These are phyloP conservation scores for Saturnispora serradocipensis DNA, from an alignment of 805 yeast genomes.

Conservation along the genomic window DNA sequence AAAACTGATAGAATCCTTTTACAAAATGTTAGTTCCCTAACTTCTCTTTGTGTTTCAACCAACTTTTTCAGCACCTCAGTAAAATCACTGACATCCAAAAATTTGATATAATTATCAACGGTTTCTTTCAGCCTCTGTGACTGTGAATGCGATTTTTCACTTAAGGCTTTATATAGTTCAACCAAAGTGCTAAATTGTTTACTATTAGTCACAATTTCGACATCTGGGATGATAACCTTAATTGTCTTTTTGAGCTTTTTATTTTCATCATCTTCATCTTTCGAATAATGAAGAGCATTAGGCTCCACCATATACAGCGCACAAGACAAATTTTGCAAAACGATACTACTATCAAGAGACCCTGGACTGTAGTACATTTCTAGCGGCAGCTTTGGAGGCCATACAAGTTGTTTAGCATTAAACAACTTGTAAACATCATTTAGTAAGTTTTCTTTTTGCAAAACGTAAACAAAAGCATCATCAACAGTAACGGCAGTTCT, in stretches of 20 bases:
- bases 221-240: slow-evolving; percentile 32
- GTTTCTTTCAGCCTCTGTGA: slow-evolving; percentile 32
- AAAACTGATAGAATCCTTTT: slow-evolving; percentile 14
- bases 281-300: slow-evolving; percentile 39
- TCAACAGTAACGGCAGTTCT: slow-evolving; percentile 47
- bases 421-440: slow-evolving; percentile 28
- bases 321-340: slow-evolving; percentile 45
- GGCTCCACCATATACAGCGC: slow-evolving; percentile 43
- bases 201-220: slow-evolving; percentile 46
- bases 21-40: slow-evolving; percentile 18
- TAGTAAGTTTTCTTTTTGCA: slow-evolving; percentile 31
- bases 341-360: slow-evolving; percentile 33
- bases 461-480: slow-evolving; percentile 47
- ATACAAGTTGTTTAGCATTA: slow-evolving; percentile 26
- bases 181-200: slow-evolving; percentile 47
- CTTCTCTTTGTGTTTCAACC: slow-evolving; percentile 16
- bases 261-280: slow-evolving; percentile 15
- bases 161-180: slow-evolving; percentile 38
- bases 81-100: slow-evolving; percentile 21
- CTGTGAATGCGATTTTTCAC: slow-evolving; percentile 29
- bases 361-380: slow-evolving; percentile 50
- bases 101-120: slow-evolving; percentile 26
- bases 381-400: slow-evolving; percentile 65
- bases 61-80: slow-evolving; percentile 15
- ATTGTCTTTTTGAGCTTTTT: slow-evolving; percentile 13